These are phyloP conservation scores for Tremella fuciformis DNA, from an alignment of 768 basidiomycete genomes.

Conservation along the genomic window DNA sequence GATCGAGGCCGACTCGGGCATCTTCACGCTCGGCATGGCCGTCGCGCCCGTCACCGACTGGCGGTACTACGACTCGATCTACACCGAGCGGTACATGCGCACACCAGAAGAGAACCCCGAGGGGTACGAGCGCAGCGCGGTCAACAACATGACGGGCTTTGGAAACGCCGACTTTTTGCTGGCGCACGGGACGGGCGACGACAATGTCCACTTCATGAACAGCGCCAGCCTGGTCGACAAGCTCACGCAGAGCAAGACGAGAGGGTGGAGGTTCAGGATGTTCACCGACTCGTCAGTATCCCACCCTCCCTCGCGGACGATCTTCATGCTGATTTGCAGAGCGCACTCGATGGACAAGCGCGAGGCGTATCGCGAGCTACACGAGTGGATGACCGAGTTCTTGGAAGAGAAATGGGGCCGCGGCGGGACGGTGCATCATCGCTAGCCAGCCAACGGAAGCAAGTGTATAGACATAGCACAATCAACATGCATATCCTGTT, in stretches of 20 bases:
- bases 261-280: slow-evolving; percentile 76
- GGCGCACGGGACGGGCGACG: slow-evolving; percentile 91
- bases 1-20: slow-evolving; percentile 80
- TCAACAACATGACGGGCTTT: slow-evolving; percentile 86
- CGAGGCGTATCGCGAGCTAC: slow-evolving; percentile 78
- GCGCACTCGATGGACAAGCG: slow-evolving; percentile 73
- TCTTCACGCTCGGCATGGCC: slow-evolving; percentile 74
- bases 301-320: neutral
- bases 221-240: slow-evolving; percentile 88
- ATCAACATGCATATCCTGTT: too few species aligned
- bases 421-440: slow-evolving; percentile 32
- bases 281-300: slow-evolving; percentile 83
- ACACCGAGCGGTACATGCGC: slow-evolving; percentile 97
- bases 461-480: too few species aligned
- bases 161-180: slow-evolving; percentile 67
- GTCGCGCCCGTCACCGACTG: slow-evolving; percentile 46
- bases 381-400: slow-evolving; percentile 79
- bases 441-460: neutral
- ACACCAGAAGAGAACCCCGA: slow-evolving; percentile 70
- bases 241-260: slow-evolving; percentile 74
- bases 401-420: slow-evolving; percentile 86
- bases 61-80: slow-evolving; percentile 70
- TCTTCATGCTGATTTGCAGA: slow-evolving; percentile 53
- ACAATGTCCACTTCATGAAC: slow-evolving; percentile 91
- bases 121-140: slow-evolving; percentile 87